phyloP scores from a whole-genome alignment of 2,329 filamentous ascomycete species.

The Chaetomium olivaceum region DNA sequence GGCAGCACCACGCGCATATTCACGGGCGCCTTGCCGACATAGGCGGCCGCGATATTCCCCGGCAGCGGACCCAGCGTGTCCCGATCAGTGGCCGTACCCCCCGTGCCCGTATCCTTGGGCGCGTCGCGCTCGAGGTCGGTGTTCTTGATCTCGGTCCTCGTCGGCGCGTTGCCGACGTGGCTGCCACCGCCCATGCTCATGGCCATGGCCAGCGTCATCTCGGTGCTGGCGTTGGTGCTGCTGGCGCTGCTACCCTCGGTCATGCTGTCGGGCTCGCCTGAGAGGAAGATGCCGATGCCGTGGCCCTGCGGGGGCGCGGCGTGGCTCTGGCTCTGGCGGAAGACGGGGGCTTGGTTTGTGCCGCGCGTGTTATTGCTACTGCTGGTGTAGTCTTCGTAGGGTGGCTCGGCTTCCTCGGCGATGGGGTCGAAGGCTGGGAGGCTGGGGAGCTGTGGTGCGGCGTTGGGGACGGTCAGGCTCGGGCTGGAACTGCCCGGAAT shows the following conservation, averaged over 20 bases:
- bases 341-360: neutral
- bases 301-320: neutral
- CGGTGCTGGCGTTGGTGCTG: constrained; percentile 18
- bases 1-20: constrained; percentile 9
- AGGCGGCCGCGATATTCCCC: neutral
- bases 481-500: neutral
- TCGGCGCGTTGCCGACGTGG: neutral
- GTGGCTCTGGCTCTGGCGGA: neutral
- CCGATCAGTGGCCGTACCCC: neutral
- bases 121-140: neutral
- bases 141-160: neutral
- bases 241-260: constrained; percentile 36
- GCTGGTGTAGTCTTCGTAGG: neutral
- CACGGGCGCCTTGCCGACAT: neutral
- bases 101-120: neutral
- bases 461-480: constrained; percentile 5
- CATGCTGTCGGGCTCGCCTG: constrained; percentile 35
- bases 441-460: constrained; percentile 28
- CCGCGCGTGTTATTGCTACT: neutral
- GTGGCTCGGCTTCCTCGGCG: constrained; percentile 26
- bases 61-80: neutral
- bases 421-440: constrained; percentile 31
- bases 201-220: constrained; percentile 12
- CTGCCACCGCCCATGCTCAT: neutral
- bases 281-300: constrained; percentile 1